Base-by-base conservation (phyloP, 192 early-diverging fungal genomes). In the Backusella westeae region DNA sequence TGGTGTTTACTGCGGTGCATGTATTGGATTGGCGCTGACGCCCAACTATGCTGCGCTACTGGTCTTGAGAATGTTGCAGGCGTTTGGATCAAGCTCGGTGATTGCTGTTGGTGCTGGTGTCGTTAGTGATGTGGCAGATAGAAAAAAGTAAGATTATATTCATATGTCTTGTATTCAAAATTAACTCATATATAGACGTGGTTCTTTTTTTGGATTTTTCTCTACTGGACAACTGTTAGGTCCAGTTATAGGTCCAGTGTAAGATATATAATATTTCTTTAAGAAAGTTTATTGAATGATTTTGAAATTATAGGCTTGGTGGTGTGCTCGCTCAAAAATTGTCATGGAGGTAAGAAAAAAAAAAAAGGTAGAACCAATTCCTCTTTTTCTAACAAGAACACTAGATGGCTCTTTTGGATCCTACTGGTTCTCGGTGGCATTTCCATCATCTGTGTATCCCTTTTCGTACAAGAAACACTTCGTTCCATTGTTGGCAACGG, bases 401-500 rank as follows among this genome's bases (percentile, higher is more conserved):
- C 2, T 59, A 80, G 82, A 68, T 84, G 75, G 73, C 82, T 77
- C 26, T 85, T 82, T 73, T 85, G 83, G 83, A 72, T 82, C 41
- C 35, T 85, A n/a, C 10, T 75, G 7, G 72, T 78, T 12, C 8
- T 80, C 5, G 78, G 56, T 17, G 52, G 17, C 6, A 8, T 76
- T 9, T 78, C 80, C 46, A n/a, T 72, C 19, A 79, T 83, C 23
- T 38, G 75, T 35, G 21, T 83, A 14, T 74, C 80, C 12, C 52
- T 83, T 2, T 83, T 84, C 52, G 69, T 87, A 17, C 86, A 84
- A 4, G 86, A 87, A 53, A 85, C 86, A 0, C 74, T 83, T 46
- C 83, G 86, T 19, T 67, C 79, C 1, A 53, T 80, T 10, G 84
- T 87, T 15, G 84, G 83, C 7, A 73, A 81, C 38, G 80, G 80